Evolutionary conservation across 257 asterid genomes (phyloP).

Genomic region (Rubia yunnanensis): DNA sequence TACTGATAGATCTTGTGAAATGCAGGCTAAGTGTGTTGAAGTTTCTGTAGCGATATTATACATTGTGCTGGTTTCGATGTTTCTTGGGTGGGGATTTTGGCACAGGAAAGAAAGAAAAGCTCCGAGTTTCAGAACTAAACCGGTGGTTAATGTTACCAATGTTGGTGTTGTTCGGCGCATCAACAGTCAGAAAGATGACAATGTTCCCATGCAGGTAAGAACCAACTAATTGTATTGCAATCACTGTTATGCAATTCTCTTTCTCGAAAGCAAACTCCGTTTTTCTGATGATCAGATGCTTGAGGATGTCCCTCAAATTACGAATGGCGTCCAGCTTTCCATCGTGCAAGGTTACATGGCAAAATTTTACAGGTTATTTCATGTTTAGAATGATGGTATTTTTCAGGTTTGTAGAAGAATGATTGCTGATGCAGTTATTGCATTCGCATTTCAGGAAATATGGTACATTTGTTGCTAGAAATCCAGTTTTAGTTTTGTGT

Average conservation of each 20-base stretch:
- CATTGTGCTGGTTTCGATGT: constrained; percentile 53
- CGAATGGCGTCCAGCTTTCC: constrained; percentile 80
- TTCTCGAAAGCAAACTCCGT: background rate
- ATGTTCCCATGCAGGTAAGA: constrained; percentile 85
- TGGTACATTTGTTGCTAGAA: constrained; percentile 98
- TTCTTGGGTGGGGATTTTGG: constrained; percentile 92
- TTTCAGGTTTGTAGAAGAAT: constrained; percentile 10
- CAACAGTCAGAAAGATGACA: constrained; percentile 76
- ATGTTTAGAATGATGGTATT: constrained; percentile 9
- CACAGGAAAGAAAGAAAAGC: constrained; percentile 49
- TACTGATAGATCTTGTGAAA: background rate
- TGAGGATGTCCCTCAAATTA: constrained; percentile 84
- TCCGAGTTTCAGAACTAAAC: constrained; percentile 54
- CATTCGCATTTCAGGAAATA: constrained; percentile 65
- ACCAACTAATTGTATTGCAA: background rate
- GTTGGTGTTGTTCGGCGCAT: constrained; percentile 61
- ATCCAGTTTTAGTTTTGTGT: constrained; percentile 75
- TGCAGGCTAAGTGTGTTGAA: constrained; percentile 95
- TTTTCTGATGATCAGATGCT: constrained; percentile 52
- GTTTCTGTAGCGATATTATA: constrained; percentile 66
- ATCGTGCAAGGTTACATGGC: constrained; percentile 97
- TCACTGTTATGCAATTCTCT: background rate
- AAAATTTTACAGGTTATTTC: constrained; percentile 73
- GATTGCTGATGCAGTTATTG: constrained; percentile 20
- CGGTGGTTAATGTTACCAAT: constrained; percentile 57